Conservation (phyloP, 2,329 filamentous ascomycete genomes). For the Metarhizium humberi region DNA sequence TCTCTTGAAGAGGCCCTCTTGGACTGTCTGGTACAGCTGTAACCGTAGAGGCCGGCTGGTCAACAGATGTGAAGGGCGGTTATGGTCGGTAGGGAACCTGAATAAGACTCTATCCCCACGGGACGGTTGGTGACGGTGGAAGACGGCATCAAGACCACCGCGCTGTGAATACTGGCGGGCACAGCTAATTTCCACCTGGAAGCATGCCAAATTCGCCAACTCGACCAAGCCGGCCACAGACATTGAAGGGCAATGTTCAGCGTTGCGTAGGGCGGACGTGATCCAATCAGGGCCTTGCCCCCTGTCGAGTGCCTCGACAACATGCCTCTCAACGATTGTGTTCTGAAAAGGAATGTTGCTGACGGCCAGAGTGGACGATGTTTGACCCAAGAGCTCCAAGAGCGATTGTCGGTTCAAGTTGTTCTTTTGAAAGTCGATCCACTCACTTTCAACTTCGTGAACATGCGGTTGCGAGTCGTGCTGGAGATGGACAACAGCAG, state of each 20-base stretch:
- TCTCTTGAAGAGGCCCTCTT: neutral
- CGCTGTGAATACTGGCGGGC: conserved; percentile 23
- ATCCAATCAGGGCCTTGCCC: neutral
- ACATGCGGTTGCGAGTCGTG: neutral
- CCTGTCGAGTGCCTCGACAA: neutral
- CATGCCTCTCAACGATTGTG: neutral
- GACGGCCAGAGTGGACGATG: too few relatives aligned
- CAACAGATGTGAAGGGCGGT: neutral
- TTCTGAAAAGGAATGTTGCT: too few relatives aligned
- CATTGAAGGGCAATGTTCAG: conserved; percentile 23
- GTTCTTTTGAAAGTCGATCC: neutral
- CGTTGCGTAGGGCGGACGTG: conserved; percentile 2
- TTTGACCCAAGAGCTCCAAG: too few relatives aligned
- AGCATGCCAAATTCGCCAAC: conserved; percentile 9
- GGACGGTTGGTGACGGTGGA: conserved; percentile 14
- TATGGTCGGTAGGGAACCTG: conserved; percentile 8
- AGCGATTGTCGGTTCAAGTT: neutral
- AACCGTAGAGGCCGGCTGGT: conserved; percentile 7
- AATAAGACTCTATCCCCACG: conserved; percentile 1
- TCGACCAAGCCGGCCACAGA: conserved; percentile 10
- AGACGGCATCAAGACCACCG: conserved; percentile 14
- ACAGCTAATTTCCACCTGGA: conserved; percentile 31
- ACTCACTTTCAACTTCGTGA: neutral
- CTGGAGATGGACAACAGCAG: conserved; percentile 12
- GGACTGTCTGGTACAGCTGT: neutral